Base-by-base conservation (phyloP, 2,329 filamentous ascomycete species). In the Colletotrichum magnum region DNA sequence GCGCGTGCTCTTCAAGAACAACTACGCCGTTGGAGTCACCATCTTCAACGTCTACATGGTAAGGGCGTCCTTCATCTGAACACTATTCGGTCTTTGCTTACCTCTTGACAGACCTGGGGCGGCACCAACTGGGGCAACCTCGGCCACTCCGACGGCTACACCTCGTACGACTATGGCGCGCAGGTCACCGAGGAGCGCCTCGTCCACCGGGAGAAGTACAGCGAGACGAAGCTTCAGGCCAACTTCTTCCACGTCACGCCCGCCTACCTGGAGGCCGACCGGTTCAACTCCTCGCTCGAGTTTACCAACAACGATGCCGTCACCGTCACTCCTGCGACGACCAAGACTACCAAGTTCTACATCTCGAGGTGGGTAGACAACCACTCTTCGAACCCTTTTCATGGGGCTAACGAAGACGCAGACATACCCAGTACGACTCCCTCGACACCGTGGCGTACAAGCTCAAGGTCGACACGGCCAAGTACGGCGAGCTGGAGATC, bases 71-170 rank as follows among this genome's bases (percentile, higher is more conserved):
- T 7, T 12, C 9, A 3, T 13, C 13, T 32, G 3, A 5, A 3
- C 5, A n/a, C n/a, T 41, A 12, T 18, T 12, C 3, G 0, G 18
- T 5, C 1, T 24, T 2, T n/a, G 5, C 5, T 26, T 53, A n/a
- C 56, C 50, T 50, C 24, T 70, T 50, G 41, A 32, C 45, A 86
- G 85, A 89, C 86, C 1, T 92, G 86, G 72, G 92, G 92, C 12
- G 92, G 92, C 13, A 94, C 92, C 0, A 94, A 94, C 76, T 94
- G 92, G 92, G 92, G 92, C 1, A 93, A 93, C 72, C 78, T 93
- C 5, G 90, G 92, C 1, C 87, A 92, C 73, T 85, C 89, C 7
- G 88, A 88, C 15, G 87, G 84, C 9, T 89, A 88, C 71, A 87
- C 85, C 1, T 83, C 81, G 0, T 85, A 85, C 67, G 84, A 86